phyloP scores from a whole-genome alignment of 169 alveolate genomes.

The Plasmodium billcollinsi region DNA sequence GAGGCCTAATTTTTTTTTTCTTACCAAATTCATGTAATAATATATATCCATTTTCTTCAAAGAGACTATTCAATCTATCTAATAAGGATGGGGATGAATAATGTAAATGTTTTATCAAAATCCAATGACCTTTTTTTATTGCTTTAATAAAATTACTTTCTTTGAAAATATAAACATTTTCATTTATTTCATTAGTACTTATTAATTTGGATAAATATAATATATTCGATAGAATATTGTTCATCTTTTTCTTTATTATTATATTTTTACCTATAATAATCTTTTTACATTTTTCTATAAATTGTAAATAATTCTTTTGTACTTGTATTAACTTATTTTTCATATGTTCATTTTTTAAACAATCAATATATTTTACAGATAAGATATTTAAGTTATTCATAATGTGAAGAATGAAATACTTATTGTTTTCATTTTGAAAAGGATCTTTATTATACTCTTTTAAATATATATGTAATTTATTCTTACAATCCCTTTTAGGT shows the following conservation, averaged over 20 bases:
- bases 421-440: neutral
- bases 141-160: conserved; percentile 92
- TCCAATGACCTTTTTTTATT: conserved; percentile 94
- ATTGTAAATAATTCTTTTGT: neutral
- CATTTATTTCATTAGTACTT: conserved; percentile 49
- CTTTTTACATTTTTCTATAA: neutral
- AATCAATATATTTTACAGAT: conserved; percentile 4
- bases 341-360: conserved; percentile 9
- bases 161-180: conserved; percentile 81
- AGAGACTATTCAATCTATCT: conserved; percentile 94
- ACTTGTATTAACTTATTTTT: neutral
- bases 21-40: conserved; percentile 86
- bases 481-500: neutral
- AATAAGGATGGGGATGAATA: conserved; percentile 93
- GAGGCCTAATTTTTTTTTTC: conserved; percentile 89
- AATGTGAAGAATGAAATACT: conserved; percentile 5
- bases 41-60: conserved; percentile 91
- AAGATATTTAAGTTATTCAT: conserved; percentile 15
- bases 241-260: conserved; percentile 7
- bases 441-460: neutral
- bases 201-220: conserved; percentile 14
- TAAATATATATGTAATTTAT: neutral
- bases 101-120: conserved; percentile 92
- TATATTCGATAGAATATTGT: conserved; percentile 8
- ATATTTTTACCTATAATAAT: neutral